Percentiles rank a stretch among this genome's conserved stretches.
These are phyloP conservation scores for Bipolaris zeicola DNA, from an alignment of 2,329 filamentous ascomycete species.

Conservation along the genomic window DNA sequence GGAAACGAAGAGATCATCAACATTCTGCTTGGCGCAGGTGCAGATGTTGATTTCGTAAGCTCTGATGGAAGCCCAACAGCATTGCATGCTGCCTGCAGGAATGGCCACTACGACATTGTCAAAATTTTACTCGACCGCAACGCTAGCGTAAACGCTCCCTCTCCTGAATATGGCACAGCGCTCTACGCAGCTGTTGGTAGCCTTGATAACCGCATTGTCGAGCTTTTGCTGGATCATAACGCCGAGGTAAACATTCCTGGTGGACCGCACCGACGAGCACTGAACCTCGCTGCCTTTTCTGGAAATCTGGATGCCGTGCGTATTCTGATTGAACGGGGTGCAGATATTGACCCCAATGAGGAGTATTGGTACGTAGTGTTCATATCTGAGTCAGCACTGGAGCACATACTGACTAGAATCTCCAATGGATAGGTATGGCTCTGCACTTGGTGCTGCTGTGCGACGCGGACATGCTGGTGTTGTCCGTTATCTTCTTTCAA, in stretches of 20 bases:
- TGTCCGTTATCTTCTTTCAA: constrained; percentile 23
- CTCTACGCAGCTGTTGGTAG: constrained; percentile 24
- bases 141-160: constrained; percentile 19
- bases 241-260: constrained; percentile 25
- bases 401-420: constrained; percentile 1
- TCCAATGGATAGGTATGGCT: constrained; percentile 10
- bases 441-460: constrained; percentile 26
- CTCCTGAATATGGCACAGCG: constrained; percentile 17
- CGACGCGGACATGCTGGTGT: constrained; percentile 26
- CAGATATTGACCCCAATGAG: constrained; percentile 27
- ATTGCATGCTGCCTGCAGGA: constrained; percentile 21
- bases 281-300: constrained; percentile 28
- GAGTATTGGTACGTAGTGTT: constrained; percentile 18
- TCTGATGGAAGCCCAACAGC: constrained; percentile 16
- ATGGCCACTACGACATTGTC: constrained; percentile 21
- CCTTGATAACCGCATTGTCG: constrained; percentile 12
- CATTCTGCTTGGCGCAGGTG: constrained; percentile 20
- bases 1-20: constrained; percentile 27
- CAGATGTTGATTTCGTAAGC: constrained; percentile 19
- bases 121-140: constrained; percentile 22
- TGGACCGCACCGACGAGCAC: constrained; percentile 14
- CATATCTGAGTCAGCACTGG: too few relatives aligned
- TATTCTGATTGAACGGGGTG: constrained; percentile 23
- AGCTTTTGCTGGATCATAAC: constrained; percentile 18
- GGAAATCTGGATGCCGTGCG: constrained; percentile 25